Conservation (phyloP, 805 yeast genomes). For the Saturnispora serradocipensis region DNA sequence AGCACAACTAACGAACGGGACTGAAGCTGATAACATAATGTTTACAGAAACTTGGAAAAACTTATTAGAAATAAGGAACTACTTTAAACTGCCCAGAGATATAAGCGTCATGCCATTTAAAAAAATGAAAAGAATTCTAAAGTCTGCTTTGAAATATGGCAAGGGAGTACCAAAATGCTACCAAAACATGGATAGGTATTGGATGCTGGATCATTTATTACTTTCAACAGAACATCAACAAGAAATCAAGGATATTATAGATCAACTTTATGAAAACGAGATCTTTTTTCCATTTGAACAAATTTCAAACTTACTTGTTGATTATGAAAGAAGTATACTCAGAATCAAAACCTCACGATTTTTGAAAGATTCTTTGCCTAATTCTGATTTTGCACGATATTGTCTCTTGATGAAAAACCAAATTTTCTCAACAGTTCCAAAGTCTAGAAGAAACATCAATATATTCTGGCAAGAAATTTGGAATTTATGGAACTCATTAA, state of each 20-base stretch:
- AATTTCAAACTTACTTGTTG: slow-evolving; percentile 6
- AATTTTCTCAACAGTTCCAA: slow-evolving; percentile 15
- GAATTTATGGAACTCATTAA: slow-evolving; percentile 17
- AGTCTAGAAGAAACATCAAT: slow-evolving; percentile 16
- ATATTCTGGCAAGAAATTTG: slow-evolving; percentile 22
- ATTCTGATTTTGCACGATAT: slow-evolving; percentile 24
- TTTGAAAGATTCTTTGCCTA: slow-evolving; percentile 18
- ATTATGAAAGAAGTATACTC: slow-evolving; percentile 4
- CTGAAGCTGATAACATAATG: background rate
- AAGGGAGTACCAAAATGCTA: background rate
- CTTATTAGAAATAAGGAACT: slow-evolving; percentile 15
- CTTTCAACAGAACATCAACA: slow-evolving; percentile 9
- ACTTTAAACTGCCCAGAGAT: slow-evolving; percentile 22
- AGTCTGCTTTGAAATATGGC: slow-evolving; percentile 12
- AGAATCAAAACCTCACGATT: slow-evolving; percentile 11
- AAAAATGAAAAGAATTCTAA: slow-evolving; percentile 13
- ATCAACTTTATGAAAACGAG: background rate
- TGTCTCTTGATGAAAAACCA: slow-evolving; percentile 16
- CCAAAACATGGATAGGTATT: background rate
- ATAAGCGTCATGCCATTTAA: slow-evolving; percentile 16
- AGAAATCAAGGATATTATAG: slow-evolving; percentile 5
- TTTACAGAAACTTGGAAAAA: slow-evolving; percentile 10
- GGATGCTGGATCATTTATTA: slow-evolving; percentile 14
- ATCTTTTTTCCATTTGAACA: slow-evolving; percentile 10
- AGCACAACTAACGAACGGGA: slow-evolving; percentile 3